Base-by-base conservation (phyloP, 305 asterid species). In the Nicotiana rustica region DNA sequence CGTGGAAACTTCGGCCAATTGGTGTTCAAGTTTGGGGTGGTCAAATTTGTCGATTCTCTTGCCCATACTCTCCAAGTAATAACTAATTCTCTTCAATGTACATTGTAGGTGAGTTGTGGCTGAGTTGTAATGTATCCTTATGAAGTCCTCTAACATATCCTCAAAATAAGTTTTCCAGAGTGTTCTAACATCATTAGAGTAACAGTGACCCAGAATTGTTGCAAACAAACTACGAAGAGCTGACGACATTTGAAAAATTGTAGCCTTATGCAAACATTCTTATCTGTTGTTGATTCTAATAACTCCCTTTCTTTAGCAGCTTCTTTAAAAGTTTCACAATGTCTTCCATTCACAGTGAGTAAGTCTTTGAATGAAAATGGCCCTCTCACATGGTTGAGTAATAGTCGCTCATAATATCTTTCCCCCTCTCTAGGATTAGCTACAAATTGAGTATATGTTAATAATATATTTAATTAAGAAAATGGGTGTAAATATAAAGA, bases 61-160 rank as follows among this genome's bases (percentile, higher is more conserved):
- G 7, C 18, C 82, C 49, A 33, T 62, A 12, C 81, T 78, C 14
- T 68, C 18, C 0, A 55, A 60, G 2, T 64, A 56, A 9, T 5
- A 3, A 21, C 25, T 18, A 4, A 83, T 5, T 15, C 64, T 83
- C 36, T 55, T 57, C 14, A 78, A 21, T 4, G 76, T 83, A 13
- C 36, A 21, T 1, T 25, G 68, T 5, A 64, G 56, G 55, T 41
- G 19, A 19, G 3, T 5, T 7, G 9, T 12, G n/a, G 21, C 9
- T 12, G 17, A 1, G 0, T 9, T 84, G n/a, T 6, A 1, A 15
- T 1, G 5, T 7, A 77, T 66, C 15, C 21, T 47, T 9, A 0
- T 4, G 1, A 59, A 85, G n/a, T 85, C 64, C 35, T 82, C 47
- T 0, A 29, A 61, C 65, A 82, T 18, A 14, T 82, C 13, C 0